phyloP scores from a whole-genome alignment of 2,329 filamentous ascomycete genomes.

The Ascochyta rabiei region DNA sequence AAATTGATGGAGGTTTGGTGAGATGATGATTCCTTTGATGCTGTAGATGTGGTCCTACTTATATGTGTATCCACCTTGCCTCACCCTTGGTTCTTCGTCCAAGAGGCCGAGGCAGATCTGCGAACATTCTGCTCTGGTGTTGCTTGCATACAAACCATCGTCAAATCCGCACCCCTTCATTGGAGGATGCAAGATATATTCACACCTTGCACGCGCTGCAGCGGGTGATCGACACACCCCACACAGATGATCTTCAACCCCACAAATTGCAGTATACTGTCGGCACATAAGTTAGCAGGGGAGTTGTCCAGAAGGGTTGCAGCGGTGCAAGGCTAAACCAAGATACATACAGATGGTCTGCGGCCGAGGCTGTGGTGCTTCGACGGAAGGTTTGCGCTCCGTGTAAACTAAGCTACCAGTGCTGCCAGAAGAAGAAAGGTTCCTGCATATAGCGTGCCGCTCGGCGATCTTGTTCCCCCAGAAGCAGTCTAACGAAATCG shows the following conservation, averaged over 20 bases:
- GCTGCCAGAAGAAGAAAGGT: conserved; percentile 6
- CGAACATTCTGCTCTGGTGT: not conserved
- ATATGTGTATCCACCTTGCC: conserved; percentile 3
- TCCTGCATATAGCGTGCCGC: conserved; percentile 9
- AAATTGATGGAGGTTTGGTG: not conserved
- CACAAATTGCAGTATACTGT: conserved; percentile 2
- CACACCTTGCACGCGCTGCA: not conserved
- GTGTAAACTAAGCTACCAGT: not conserved
- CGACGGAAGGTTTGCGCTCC: conserved; percentile 5
- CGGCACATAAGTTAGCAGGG: not conserved
- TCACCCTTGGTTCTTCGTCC: conserved; percentile 7
- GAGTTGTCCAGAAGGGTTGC: not conserved
- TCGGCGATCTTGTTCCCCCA: conserved; percentile 6
- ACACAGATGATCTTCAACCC: conserved; percentile 5
- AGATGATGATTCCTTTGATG: not conserved
- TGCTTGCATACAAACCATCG: not conserved
- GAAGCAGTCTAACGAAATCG: not conserved
- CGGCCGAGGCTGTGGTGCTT: conserved; percentile 8
- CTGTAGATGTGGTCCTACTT: conserved; percentile 4
- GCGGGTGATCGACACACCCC: conserved; percentile 14
- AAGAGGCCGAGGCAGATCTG: conserved; percentile 11
- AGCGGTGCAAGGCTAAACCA: not conserved
- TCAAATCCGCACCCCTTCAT: conserved; percentile 7
- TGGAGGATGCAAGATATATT: conserved; percentile 1
- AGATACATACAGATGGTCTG: not conserved